phyloP scores from a whole-genome alignment of 768 basidiomycete species.

The Xanthoconium purpureum region DNA sequence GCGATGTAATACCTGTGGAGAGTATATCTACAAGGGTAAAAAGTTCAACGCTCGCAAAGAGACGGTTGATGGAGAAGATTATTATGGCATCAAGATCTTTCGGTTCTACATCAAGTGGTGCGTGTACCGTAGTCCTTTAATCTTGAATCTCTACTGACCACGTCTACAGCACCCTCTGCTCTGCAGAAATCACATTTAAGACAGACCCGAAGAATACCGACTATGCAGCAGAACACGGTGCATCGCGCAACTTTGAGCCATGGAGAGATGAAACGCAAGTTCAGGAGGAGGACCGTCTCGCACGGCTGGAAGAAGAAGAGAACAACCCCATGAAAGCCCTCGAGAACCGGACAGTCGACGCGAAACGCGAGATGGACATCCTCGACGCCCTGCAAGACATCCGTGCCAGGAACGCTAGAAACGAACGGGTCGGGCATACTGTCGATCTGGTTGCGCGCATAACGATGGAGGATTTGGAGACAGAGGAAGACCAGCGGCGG shows the following conservation, averaged over 20 bases:
- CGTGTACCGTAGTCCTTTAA: conserved; percentile 22
- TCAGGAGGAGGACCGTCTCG: conserved; percentile 81
- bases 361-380: conserved; percentile 97
- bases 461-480: conserved; percentile 66
- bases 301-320: conserved; percentile 86
- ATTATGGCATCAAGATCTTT: conserved; percentile 97
- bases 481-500: conserved; percentile 70
- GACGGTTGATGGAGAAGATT: conserved; percentile 95
- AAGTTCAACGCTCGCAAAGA: conserved; percentile 99
- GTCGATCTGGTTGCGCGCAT: conserved; percentile 67
- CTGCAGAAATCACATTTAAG: conserved; percentile 99
- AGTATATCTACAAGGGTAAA: conserved; percentile 99
- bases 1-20: conserved; percentile 94
- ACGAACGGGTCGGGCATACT: conserved; percentile 78
- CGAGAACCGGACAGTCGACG: conserved; percentile 89
- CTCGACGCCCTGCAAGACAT: conserved; percentile 95
- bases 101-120: conserved; percentile 91
- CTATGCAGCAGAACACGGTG: conserved; percentile 91
- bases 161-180: conserved; percentile 76
- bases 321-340: conserved; percentile 97
- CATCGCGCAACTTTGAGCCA: conserved; percentile 96
- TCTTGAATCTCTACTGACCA: conserved; percentile 11
- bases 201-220: conserved; percentile 98
- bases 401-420: conserved; percentile 79
- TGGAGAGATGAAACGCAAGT: conserved; percentile 83